Base-by-base conservation (phyloP, 2,329 filamentous ascomycete genomes). In the Fusarium robinianum region DNA sequence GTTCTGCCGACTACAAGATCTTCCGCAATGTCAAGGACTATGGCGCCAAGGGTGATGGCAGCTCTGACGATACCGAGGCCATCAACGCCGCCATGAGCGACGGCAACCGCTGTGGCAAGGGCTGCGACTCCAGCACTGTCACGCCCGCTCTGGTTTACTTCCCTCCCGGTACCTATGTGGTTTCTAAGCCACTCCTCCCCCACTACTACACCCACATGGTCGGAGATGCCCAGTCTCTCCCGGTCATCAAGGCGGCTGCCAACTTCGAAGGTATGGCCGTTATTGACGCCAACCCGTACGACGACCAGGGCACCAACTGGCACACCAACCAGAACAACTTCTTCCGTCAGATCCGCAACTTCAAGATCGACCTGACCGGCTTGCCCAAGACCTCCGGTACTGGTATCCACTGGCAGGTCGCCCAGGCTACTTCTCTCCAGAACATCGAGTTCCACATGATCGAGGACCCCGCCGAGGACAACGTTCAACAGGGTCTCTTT, bases 121-220 rank as follows among this genome's bases (percentile, higher is more conserved):
- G 83, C 51, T 97, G 92, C 65, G 87, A 94, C 65, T 95, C 90
- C 2, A 82, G 80, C 21, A 97, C 92, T 3, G 80, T 80, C n/a
- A 82, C 83, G 2, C 92, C 92, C 1, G 92, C 89, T 17, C 73
- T 97, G 10, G 83, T 97, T 39, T 97, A 95, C 75, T 95, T 97
- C 74, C 91, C 90, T 25, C 76, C 88, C 8, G 91, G 92, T 55
- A 95, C 84, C 43, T 97, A 96, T 64, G 63, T 87, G 12, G 84
- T 97, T 58, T 89, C 83, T 64, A 79, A 76, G 61, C 88, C 92
- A 15, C 81, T 97, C 55, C 71, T 90, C 37, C 86, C 90, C 66
- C 86, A 85, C 69, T 97, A 97, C 77, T 96, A 96, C 74, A 95
- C 91, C 8, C 90, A 96, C 67, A 81, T 97, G 50, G 77, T 96